These are phyloP conservation scores for Calocera cornea DNA, from an alignment of 768 basidiomycete genomes.

Conservation along the genomic window DNA sequence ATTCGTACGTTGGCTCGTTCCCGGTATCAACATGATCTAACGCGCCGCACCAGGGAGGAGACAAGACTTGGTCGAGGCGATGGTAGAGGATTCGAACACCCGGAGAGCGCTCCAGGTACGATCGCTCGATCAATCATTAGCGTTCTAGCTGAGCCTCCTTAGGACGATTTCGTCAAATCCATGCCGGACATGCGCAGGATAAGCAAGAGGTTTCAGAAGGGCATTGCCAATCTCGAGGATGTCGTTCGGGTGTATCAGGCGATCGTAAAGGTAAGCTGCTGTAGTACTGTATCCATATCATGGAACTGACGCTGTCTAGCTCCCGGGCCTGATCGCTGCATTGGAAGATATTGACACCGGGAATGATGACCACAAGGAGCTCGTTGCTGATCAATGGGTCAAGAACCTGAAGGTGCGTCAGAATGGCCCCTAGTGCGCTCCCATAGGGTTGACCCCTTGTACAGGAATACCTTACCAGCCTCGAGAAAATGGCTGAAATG, in stretches of 20 bases:
- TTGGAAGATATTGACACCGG: slow-evolving; percentile 40
- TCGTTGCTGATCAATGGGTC: slow-evolving; percentile 60
- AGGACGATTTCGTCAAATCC: slow-evolving; percentile 77
- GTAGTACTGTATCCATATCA: not conserved
- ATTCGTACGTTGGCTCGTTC: slow-evolving; percentile 46
- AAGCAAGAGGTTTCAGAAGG: slow-evolving; percentile 79
- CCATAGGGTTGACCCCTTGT: not conserved
- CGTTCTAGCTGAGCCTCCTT: not conserved
- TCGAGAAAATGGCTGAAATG: slow-evolving; percentile 79
- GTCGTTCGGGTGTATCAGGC: slow-evolving; percentile 95
- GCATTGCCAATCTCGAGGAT: slow-evolving; percentile 75
- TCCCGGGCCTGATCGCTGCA: slow-evolving; percentile 58
- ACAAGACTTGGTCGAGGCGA: slow-evolving; percentile 75
- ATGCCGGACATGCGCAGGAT: slow-evolving; percentile 93
- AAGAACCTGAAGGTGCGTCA: slow-evolving; percentile 39
- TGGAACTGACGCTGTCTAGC: slow-evolving; percentile 26
- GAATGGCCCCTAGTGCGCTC: not conserved
- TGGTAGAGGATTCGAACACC: slow-evolving; percentile 63
- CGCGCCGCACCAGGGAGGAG: slow-evolving; percentile 45
- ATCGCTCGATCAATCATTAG: not conserved
- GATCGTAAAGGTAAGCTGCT: slow-evolving; percentile 49
- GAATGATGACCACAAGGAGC: slow-evolving; percentile 34
- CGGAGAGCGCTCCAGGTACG: slow-evolving; percentile 61
- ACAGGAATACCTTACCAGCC: slow-evolving; percentile 49
- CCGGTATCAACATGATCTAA: not conserved